Evolutionary conservation across 2,329 filamentous ascomycete species (phyloP).

Genomic region (Hymenoscyphus fraxineus): DNA sequence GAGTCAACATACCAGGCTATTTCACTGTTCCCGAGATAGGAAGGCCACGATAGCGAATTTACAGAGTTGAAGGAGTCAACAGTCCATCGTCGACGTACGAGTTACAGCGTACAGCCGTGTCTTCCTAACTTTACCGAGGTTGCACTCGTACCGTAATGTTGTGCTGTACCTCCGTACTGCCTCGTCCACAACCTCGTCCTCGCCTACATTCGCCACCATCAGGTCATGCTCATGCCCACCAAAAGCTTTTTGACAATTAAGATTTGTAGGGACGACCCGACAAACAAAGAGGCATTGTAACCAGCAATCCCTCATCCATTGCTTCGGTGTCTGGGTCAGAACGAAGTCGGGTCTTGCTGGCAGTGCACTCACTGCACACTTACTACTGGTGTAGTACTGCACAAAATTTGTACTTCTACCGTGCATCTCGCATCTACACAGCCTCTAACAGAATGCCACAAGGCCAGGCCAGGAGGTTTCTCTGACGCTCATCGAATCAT

Average conservation of each 20-base stretch:
- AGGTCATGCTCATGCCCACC: background rate
- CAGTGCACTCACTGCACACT: background rate
- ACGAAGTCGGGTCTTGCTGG: background rate
- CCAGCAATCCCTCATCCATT: background rate
- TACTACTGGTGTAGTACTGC: background rate
- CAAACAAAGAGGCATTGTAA: background rate
- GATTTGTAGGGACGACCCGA: slow-evolving; percentile 1
- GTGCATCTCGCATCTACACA: background rate
- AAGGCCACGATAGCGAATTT: background rate
- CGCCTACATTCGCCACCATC: background rate
- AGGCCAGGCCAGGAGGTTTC: background rate
- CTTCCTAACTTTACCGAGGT: background rate
- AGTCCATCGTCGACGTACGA: too few species aligned
- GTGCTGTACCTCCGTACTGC: too few species aligned
- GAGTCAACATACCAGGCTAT: background rate
- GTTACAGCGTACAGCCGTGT: background rate
- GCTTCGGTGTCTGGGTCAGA: background rate
- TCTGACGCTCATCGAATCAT: background rate
- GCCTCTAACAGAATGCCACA: background rate
- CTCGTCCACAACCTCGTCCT: background rate
- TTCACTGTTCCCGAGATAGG: background rate
- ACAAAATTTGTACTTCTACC: background rate
- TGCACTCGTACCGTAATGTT: background rate
- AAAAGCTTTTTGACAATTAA: background rate
- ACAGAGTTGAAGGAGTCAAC: background rate